Base-by-base conservation (phyloP, 164 flowering plant species). In the Stephania yunnanensis region DNA sequence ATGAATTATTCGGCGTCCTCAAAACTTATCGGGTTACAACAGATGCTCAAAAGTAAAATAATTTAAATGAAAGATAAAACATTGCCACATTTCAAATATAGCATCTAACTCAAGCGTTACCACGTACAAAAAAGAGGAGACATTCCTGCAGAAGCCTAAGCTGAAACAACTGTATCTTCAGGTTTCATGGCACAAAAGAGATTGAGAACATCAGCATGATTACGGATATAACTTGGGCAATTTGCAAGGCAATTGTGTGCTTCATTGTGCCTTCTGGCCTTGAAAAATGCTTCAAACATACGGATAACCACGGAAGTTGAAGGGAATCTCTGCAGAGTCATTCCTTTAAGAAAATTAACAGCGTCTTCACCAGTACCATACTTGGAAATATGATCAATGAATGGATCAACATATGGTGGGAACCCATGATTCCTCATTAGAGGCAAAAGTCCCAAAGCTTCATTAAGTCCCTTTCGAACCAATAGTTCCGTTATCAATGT, bases 131-230 rank as follows among this genome's bases (percentile, higher is more conserved):
- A 73, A 2, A 25, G 25, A 25, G 25, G 19, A 73, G n/a, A 48
- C 53, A 79, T 44, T 66, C 72, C 71, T 36, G 46, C 29, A 7
- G 73, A 81, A 46, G 58, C 76, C 78, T 84, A 86, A 50, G 84
- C 84, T 75, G 82, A 73, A 69, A 82, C 77, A 71, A 75, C 66
- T 53, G 82, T 76, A 73, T 76, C 75, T 31, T 53, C 74, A 46
- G 88, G 67, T 73, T 86, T 83, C 79, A 31, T 73, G 31, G 87
- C 74, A 76, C 22, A 83, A 75, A 93, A 89, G 61, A 93, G 90
- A 81, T 88, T 77, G 80, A 92, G 84, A 72, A 92, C 89, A 86
- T 93, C 97, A 64, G 92, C 91, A 84, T 90, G 84, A 79, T 84
- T 82, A 4, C 88, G 87, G 7, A 93, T 84, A 80, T 80, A 80